A percentile compares a stretch with the other conserved stretches of the same genome.
These are phyloP conservation scores for Lepraria neglecta DNA, from an alignment of 495 filamentous ascomycete species.

Conservation along the genomic window DNA sequence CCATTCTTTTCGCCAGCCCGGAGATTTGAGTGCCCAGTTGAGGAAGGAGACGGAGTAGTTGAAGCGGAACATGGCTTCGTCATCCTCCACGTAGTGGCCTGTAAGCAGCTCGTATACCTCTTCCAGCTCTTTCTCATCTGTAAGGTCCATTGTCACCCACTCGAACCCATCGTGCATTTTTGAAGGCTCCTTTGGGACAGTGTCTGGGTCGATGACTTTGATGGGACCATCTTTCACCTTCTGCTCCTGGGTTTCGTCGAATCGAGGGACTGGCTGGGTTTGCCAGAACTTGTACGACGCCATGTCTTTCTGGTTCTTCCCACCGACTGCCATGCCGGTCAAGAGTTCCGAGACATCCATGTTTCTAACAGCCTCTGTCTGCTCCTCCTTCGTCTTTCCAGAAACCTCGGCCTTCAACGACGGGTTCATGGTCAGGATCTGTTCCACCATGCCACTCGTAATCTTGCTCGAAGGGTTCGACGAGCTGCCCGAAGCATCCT, in stretches of 20 bases:
- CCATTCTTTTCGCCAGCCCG: conserved; percentile 94
- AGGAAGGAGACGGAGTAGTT: conserved; percentile 85
- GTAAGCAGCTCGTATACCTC: conserved; percentile 85
- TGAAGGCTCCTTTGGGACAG: conserved; percentile 63
- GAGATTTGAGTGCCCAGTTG: conserved; percentile 87
- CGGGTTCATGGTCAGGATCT: conserved; percentile 45
- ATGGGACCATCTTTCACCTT: conserved; percentile 53
- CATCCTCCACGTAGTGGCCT: conserved; percentile 94
- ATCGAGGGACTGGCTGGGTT: conserved; percentile 88
- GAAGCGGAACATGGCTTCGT: conserved; percentile 94
- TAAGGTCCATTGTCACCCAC: conserved; percentile 88
- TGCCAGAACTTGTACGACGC: conserved; percentile 96
- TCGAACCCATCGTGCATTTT: conserved; percentile 72
- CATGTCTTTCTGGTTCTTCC: conserved; percentile 93
- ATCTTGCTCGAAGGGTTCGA: conserved; percentile 37
- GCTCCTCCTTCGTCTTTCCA: conserved; percentile 40
- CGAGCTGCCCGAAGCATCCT: conserved; percentile 23
- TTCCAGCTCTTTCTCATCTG: conserved; percentile 57
- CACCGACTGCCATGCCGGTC: conserved; percentile 66
- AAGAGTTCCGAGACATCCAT: conserved; percentile 72
- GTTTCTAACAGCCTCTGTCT: conserved; percentile 59
- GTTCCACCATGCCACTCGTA: conserved; percentile 39
- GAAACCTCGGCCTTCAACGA: conserved; percentile 45
- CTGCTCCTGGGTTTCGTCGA: conserved; percentile 42
- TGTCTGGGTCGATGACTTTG: conserved; percentile 64